phyloP scores from a whole-genome alignment of 345 rosid genomes.

The Microthlaspi erraticum region DNA sequence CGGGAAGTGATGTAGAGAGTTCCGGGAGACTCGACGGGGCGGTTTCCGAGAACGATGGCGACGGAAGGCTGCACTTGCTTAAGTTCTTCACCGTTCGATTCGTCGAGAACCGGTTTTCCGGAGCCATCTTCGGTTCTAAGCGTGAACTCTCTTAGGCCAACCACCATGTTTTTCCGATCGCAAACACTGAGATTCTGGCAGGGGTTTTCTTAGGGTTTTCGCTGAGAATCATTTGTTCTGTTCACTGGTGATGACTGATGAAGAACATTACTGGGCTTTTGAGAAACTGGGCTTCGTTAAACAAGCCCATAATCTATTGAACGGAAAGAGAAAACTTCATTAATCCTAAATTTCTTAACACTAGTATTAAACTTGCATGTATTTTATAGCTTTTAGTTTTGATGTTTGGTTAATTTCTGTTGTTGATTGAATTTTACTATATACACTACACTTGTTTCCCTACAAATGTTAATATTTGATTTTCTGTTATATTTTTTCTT shows the following conservation, averaged over 20 bases:
- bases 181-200: neutral
- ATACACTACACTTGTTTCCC: neutral
- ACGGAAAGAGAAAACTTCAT: too few species aligned
- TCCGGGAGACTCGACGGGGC: slow-evolving; percentile 72
- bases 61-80: slow-evolving; percentile 75
- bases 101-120: slow-evolving; percentile 71
- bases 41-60: slow-evolving; percentile 69
- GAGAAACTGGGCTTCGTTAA: neutral
- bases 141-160: slow-evolving; percentile 71
- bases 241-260: slow-evolving; percentile 12
- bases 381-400: too few species aligned
- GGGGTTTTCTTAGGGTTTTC: slow-evolving; percentile 46
- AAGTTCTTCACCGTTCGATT: slow-evolving; percentile 73
- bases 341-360: too few species aligned
- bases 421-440: neutral
- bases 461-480: neutral
- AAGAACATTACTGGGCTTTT: slow-evolving; percentile 34
- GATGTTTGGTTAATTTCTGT: neutral
- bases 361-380: neutral
- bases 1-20: slow-evolving; percentile 85
- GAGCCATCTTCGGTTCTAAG: slow-evolving; percentile 58
- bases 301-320: neutral
- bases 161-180: slow-evolving; percentile 56
- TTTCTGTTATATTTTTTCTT: neutral
- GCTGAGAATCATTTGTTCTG: neutral